A percentile compares a stretch with the other conserved stretches of the same genome.
Conservation (phyloP, 2,329 filamentous ascomycete species). For the Stachybotrys elegans region DNA sequence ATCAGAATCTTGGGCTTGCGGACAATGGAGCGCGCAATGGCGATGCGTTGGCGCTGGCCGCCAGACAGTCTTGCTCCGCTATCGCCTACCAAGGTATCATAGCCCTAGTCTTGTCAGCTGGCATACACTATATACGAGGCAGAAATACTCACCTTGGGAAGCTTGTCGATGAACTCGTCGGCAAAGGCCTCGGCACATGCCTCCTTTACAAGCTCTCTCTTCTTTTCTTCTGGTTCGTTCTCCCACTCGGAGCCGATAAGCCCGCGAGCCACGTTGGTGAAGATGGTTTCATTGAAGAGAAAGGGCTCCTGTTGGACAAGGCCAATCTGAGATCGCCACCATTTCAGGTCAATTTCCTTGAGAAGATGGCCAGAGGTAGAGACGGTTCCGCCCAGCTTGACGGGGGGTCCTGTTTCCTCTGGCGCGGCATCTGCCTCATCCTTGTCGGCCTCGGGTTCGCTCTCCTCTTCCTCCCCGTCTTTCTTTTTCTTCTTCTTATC, state of each 20-base stretch:
- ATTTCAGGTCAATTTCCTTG: conserved; percentile 56
- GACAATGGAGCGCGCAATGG: conserved; percentile 71
- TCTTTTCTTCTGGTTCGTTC: conserved; percentile 46
- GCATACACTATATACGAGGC: neutral
- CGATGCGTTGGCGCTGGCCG: conserved; percentile 80
- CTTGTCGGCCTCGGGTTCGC: conserved; percentile 15
- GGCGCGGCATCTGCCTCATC: conserved; percentile 19
- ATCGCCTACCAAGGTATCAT: conserved; percentile 71
- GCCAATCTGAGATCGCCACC: conserved; percentile 57
- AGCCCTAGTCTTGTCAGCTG: conserved; percentile 42
- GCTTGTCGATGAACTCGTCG: conserved; percentile 60
- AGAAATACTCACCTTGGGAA: conserved; percentile 44
- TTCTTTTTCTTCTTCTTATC: conserved; percentile 36
- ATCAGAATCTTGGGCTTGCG: conserved; percentile 67
- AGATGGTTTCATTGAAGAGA: conserved; percentile 62
- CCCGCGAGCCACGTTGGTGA: conserved; percentile 57
- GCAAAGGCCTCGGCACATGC: conserved; percentile 66
- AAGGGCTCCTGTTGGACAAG: conserved; percentile 66
- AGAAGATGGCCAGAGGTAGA: conserved; percentile 49
- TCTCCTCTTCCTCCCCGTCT: conserved; percentile 27
- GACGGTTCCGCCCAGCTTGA: conserved; percentile 43
- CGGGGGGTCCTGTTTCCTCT: conserved; percentile 33
- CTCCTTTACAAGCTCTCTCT: conserved; percentile 54
- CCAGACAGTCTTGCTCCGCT: conserved; percentile 73
- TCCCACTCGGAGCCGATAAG: conserved; percentile 49